These are phyloP conservation scores for Pachysolen tannophilus DNA, from an alignment of 805 yeast genomes.

Conservation along the genomic window DNA sequence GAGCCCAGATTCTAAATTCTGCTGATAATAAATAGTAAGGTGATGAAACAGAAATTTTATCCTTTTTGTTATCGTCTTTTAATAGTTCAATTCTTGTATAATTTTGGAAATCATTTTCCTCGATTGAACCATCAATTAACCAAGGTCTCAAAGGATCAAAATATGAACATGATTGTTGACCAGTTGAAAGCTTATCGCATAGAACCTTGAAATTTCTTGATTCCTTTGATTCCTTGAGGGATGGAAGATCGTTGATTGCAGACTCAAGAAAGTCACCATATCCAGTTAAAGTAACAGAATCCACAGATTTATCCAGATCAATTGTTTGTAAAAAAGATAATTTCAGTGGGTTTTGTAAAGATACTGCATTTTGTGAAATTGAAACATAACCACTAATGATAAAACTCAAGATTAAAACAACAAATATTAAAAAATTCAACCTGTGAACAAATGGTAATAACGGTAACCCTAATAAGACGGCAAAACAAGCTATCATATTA, in stretches of 20 bases:
- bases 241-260: constrained; percentile 55
- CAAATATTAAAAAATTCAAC: constrained; percentile 43
- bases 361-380: constrained; percentile 47
- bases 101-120: constrained; percentile 28
- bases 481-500: constrained; percentile 23
- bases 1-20: constrained; percentile 47
- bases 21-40: constrained; percentile 61
- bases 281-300: constrained; percentile 42
- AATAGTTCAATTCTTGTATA: constrained; percentile 45
- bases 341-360: constrained; percentile 57
- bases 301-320: constrained; percentile 30
- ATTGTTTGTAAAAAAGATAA: constrained; percentile 60
- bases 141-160: constrained; percentile 37
- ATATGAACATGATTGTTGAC: constrained; percentile 46
- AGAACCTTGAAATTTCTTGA: constrained; percentile 15
- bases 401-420: constrained; percentile 29
- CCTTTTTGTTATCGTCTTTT: constrained; percentile 36
- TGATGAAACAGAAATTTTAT: constrained; percentile 27
- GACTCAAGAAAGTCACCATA: constrained; percentile 39
- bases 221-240: constrained; percentile 30
- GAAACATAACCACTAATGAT: constrained; percentile 30
- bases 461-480: constrained; percentile 37
- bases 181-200: constrained; percentile 34
- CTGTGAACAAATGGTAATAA: constrained; percentile 65
- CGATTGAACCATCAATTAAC: constrained; percentile 28